A percentile compares a stretch with the other conserved stretches of the same genome.
These are phyloP conservation scores for Lablab purpureus DNA, from an alignment of 306 rosid genomes.

Conservation along the genomic window DNA sequence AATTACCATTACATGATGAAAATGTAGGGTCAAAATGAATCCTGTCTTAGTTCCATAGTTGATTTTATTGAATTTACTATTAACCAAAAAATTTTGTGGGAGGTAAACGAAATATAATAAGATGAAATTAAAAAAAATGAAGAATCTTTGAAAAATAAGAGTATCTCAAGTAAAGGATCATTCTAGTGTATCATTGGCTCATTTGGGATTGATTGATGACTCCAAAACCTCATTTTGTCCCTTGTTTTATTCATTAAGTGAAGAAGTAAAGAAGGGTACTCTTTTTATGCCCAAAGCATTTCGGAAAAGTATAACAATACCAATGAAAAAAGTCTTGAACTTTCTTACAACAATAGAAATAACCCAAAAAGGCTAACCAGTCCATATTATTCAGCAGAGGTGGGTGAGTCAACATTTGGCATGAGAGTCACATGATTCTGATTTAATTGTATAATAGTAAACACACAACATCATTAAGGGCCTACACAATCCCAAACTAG, in stretches of 20 bases:
- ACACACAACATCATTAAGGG: background rate
- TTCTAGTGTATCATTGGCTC: conserved; percentile 2
- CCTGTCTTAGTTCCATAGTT: background rate
- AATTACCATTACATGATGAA: background rate
- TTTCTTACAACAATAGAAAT: background rate
- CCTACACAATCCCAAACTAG: conserved; percentile 3
- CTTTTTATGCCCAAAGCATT: background rate
- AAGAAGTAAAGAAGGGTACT: background rate
- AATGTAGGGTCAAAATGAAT: background rate
- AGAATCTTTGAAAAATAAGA: background rate
- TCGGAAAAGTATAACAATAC: background rate
- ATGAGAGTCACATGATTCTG: conserved; percentile 2
- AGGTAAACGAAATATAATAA: background rate
- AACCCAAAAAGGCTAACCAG: background rate
- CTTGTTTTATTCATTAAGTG: background rate
- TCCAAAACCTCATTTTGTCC: background rate
- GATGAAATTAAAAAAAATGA: background rate
- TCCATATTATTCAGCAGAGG: background rate
- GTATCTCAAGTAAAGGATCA: background rate
- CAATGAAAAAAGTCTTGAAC: background rate
- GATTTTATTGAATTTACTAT: background rate
- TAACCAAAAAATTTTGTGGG: background rate
- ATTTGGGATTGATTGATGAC: background rate
- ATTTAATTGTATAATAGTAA: background rate
- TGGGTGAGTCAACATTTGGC: conserved; percentile 6